Base-by-base conservation (phyloP, 345 rosid genomes). In the Turritis glabra region DNA sequence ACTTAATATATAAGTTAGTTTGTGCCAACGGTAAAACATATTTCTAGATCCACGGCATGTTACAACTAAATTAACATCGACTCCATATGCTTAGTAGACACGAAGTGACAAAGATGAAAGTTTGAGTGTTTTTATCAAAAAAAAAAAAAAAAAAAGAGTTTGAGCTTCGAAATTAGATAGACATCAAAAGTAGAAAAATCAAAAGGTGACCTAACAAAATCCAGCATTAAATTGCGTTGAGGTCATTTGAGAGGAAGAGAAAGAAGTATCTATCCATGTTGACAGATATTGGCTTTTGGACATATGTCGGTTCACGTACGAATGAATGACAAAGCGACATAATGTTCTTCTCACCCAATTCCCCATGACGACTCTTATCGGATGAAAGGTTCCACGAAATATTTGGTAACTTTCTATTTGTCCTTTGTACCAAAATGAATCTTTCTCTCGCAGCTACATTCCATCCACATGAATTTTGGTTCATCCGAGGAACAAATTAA, bases 371-470 rank as follows among this genome's bases (percentile, higher is more conserved):
- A 70, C 43, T 43, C 73, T 69, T 56, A 69, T 44, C 55, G 29
- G 56, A 56, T 44, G 64, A 69, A 6, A 44, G 19, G 55, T 69
- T 69, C 65, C 65, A 69, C 44, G n/a, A 17, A 32, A 58, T 47
- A 58, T 70, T 58, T 71, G 33, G 67, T 46, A 58, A 47, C 37
- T 71, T 58, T 58, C 32, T 57, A 15, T 70, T 70, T 46, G 57
- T 58, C 67, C 9, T 46, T 32, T 3, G n/a, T 58, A 33, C 26
- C 57, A 47, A 58, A 46, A 58, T 71, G 67, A n/a, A 32, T 71
- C 26, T 61, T 69, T 55, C 37, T 57, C 47, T 57, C 29, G 33
- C 35, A 61, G 12, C 43, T 32, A 32, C 26, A 57, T 32, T 10
- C 9, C 41, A 32, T 17, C 43, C 23, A 57, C 23, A 10, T 22